Base-by-base conservation (phyloP, 2,329 filamentous ascomycete genomes). In the Coleophoma eucalyptorum region DNA sequence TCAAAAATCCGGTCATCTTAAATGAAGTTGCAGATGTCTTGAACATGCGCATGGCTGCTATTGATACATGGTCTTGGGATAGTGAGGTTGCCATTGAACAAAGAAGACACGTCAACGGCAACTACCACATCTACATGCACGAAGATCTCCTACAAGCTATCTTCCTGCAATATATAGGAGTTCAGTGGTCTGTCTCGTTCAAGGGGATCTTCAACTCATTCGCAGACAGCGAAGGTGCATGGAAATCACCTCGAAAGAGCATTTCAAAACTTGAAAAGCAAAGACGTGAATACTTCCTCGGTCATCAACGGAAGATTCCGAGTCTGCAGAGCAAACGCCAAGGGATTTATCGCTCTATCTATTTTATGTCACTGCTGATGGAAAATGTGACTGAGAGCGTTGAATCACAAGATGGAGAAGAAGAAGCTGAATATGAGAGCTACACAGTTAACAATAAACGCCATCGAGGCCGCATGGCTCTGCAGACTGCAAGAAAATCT, bases 401-500 rank as follows among this genome's bases (percentile, higher is more conserved):
- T 7, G 21, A 46, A 3, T 45, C 52, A 4, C 48, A 55, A 19
- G 57, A 60, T 2, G 58, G 59, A 15, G 59, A 58, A 41, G 61
- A 62, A 49, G 62, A 64, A 47, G 60, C 54, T 8, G 46, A 53
- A 18, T 56, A 57, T 33, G 45, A 55, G 8, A 34, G 33, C 20
- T 34, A 40, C 35, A 48, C 13, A 15, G 26, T n/a, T 42, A 50
- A 46, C 13, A 41, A 48, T 8, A 46, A 41, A 34, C 51, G 40
- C 13, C 38, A 46, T 32, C 45, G 47, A 5, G 15, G 21, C 46
- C 15, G 6, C 3, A 33, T 32, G 31, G 18, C 44, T n/a, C 15
- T 26, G 32, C 64, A 66, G 57, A 62, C 58, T 66, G 81, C 81
- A 66, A 80, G 82, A 67, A 84, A 95, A 79, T 86, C 82, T 72